These are phyloP conservation scores for Podila horticola DNA, from an alignment of 192 early-diverging fungal genomes.

Conservation along the genomic window DNA sequence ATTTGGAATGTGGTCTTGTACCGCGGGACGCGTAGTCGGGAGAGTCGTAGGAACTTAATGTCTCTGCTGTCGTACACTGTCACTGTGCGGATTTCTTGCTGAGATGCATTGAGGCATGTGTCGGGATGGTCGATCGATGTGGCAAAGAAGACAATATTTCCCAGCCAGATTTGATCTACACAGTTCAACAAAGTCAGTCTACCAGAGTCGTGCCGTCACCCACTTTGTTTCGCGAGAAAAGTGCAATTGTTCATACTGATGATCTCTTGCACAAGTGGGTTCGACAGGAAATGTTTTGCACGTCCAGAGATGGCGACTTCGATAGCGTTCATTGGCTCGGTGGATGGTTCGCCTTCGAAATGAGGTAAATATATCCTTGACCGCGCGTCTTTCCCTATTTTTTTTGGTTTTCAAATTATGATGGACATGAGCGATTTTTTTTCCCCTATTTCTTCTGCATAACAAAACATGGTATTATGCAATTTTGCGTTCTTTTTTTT, in stretches of 20 bases:
- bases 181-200: neutral
- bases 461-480: no score
- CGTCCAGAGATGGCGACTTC: slow-evolving; percentile 54
- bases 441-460: no score
- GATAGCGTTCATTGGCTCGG: slow-evolving; percentile 51
- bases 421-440: neutral
- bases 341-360: slow-evolving; percentile 41
- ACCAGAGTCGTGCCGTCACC: no score
- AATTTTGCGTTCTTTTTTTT: no score
- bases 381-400: slow-evolving; percentile 23
- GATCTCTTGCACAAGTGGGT: slow-evolving; percentile 51
- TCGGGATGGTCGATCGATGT: slow-evolving; percentile 49
- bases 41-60: slow-evolving; percentile 46
- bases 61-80: slow-evolving; percentile 38
- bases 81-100: slow-evolving; percentile 37
- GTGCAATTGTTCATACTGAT: slow-evolving; percentile 31
- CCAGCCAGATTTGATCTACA: slow-evolving; percentile 54
- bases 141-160: slow-evolving; percentile 54
- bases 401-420: neutral
- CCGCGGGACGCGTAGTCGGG: slow-evolving; percentile 47
- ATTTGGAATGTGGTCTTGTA: slow-evolving; percentile 55
- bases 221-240: neutral
- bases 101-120: slow-evolving; percentile 39
- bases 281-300: slow-evolving; percentile 53
- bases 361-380: slow-evolving; percentile 31